Evolutionary conservation across 192 early-diverging fungal genomes (phyloP).

Genomic region (Gorgonomyces haynaldii): DNA sequence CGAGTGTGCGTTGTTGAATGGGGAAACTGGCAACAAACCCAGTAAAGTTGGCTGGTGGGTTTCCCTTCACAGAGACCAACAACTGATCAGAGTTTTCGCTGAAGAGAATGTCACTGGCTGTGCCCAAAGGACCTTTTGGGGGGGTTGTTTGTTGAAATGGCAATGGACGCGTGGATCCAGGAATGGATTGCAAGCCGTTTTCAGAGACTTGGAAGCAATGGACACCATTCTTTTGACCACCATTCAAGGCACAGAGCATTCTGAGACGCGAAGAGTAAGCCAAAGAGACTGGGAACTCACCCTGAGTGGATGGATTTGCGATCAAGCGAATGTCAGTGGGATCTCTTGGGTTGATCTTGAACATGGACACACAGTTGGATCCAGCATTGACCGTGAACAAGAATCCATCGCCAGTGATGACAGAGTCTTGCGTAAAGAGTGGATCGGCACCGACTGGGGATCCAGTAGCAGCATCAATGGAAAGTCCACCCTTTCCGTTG

Average conservation of each 20-base stretch:
- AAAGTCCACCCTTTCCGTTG: neutral
- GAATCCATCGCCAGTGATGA: neutral
- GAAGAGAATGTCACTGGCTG: constrained; percentile 5
- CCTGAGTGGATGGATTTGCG: neutral
- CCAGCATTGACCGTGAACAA: constrained; percentile 9
- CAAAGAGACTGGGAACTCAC: constrained; percentile 3
- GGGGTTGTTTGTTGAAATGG: constrained; percentile 3
- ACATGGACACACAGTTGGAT: constrained; percentile 4
- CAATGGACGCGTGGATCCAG: neutral
- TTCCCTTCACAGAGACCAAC: constrained; percentile 5
- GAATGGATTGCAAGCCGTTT: neutral
- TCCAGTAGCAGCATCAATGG: neutral
- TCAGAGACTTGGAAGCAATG: neutral
- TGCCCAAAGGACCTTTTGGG: constrained; percentile 6
- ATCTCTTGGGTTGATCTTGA: neutral
- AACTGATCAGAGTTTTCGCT: neutral
- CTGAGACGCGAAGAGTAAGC: neutral
- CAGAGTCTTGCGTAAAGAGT: constrained; percentile 8
- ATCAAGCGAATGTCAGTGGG: neutral
- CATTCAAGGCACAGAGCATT: constrained; percentile 5
- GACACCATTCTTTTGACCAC: neutral
- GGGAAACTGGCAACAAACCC: constrained; percentile 7
- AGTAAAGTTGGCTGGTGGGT: constrained; percentile 1
- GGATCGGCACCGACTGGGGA: neutral
- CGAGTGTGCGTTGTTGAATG: neutral